Percentiles rank a stretch among this genome's conserved stretches.
Conservation (phyloP, 257 asterid genomes). For the Orobanche coerulescens region DNA sequence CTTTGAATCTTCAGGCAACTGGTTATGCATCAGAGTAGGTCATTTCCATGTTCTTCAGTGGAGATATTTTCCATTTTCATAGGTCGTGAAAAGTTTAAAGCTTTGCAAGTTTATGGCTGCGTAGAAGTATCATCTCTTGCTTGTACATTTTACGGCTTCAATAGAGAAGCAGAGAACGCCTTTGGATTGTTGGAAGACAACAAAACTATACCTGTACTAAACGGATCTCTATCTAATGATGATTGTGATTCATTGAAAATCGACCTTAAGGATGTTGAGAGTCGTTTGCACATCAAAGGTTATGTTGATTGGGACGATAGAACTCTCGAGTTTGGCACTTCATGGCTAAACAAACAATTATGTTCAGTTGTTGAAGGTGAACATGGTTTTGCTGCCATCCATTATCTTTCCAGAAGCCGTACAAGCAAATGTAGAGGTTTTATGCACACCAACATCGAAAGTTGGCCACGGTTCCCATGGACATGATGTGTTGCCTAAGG, state of each 20-base stretch:
- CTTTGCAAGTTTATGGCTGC: not conserved
- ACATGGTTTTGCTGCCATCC: not conserved
- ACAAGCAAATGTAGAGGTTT: not conserved
- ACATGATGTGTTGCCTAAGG: too few species aligned
- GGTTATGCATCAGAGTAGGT: not conserved
- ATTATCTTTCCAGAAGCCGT: not conserved
- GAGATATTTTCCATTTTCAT: not conserved
- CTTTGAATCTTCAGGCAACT: too few species aligned
- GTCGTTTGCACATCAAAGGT: not conserved
- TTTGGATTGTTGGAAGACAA: not conserved
- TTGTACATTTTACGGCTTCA: not conserved
- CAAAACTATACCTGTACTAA: not conserved
- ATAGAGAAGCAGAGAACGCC: not conserved
- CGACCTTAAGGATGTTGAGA: not conserved
- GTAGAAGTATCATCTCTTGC: not conserved
- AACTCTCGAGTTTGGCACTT: too few species aligned
- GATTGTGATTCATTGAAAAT: not conserved
- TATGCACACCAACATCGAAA: not conserved
- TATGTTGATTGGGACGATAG: not conserved
- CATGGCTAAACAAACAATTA: not conserved
- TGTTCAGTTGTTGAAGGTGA: not conserved
- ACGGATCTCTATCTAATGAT: not conserved
- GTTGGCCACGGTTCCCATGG: too few species aligned
- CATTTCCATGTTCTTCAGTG: not conserved
- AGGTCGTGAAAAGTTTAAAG: not conserved